Evolutionary conservation across 2,329 filamentous ascomycete genomes (phyloP).

Genomic region (Camillea tinctor): DNA sequence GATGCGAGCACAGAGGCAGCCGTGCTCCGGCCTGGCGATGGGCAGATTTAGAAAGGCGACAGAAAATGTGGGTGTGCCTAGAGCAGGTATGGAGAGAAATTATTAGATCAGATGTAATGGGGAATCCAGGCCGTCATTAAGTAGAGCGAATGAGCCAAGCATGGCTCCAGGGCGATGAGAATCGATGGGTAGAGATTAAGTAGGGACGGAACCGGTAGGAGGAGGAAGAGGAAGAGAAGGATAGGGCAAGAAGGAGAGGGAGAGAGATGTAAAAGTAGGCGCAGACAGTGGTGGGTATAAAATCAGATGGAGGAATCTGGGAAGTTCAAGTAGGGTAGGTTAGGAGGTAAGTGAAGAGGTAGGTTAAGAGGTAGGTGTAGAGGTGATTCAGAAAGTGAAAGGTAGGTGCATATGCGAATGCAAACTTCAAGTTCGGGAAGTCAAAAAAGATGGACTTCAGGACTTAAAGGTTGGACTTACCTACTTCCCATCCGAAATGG

Average conservation of each 20-base stretch:
- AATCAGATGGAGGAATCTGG: not conserved
- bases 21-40: not conserved
- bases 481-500: not conserved
- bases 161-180: slow-evolving; percentile 7
- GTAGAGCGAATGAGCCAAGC: slow-evolving; percentile 5
- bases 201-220: not conserved
- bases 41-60: not conserved
- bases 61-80: not conserved
- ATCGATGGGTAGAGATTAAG: not conserved
- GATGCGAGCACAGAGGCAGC: not conserved
- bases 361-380: not conserved
- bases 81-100: not conserved
- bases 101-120: slow-evolving; percentile 10
- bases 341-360: not conserved
- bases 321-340: not conserved
- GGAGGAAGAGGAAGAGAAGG: too few species aligned
- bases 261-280: not conserved
- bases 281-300: not conserved
- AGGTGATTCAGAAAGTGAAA: not conserved
- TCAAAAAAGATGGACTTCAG: not conserved
- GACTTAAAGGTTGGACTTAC: not conserved
- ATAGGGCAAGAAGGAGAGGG: not conserved
- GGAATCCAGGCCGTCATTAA: slow-evolving; percentile 16
- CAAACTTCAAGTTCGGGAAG: not conserved
- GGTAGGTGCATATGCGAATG: not conserved